Percentiles rank a stretch among this genome's conserved stretches.
Conservation (phyloP, 2,329 filamentous ascomycete species). For the Neoscytalidium dimidiatum region DNA sequence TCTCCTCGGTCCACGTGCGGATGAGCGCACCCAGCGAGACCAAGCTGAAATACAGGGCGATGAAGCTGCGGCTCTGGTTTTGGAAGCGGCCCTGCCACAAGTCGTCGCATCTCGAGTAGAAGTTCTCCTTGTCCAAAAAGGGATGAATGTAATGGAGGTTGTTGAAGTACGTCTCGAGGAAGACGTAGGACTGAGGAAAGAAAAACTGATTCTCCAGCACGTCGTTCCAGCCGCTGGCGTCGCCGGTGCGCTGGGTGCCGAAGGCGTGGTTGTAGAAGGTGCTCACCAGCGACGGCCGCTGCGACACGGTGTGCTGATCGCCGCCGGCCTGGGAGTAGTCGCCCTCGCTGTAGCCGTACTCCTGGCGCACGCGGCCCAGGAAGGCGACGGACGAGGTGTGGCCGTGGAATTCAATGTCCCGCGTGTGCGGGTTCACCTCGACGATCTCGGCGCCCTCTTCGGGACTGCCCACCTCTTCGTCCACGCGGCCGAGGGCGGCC, state of each 20-base stretch:
- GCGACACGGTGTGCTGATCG: constrained; percentile 24
- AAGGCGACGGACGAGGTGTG: constrained; percentile 50
- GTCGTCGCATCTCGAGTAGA: constrained; percentile 45
- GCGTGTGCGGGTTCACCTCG: constrained; percentile 44
- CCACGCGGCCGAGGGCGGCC: background rate
- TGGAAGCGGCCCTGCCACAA: constrained; percentile 42
- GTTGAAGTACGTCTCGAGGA: constrained; percentile 51
- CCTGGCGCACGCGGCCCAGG: constrained; percentile 44
- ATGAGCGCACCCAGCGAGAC: constrained; percentile 51
- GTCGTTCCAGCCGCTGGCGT: constrained; percentile 17
- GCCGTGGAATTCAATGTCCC: constrained; percentile 48
- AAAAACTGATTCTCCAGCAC: constrained; percentile 36
- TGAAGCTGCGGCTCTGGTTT: constrained; percentile 43
- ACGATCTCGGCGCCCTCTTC: constrained; percentile 48
- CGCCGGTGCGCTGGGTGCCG: constrained; percentile 25
- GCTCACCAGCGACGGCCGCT: constrained; percentile 45
- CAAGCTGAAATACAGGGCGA: constrained; percentile 51
- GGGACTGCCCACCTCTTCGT: constrained; percentile 31
- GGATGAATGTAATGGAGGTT: constrained; percentile 53
- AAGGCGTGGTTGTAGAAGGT: constrained; percentile 51
- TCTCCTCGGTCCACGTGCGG: constrained; percentile 46
- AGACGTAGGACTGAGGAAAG: constrained; percentile 47
- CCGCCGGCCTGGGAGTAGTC: background rate
- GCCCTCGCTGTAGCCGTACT: constrained; percentile 15
- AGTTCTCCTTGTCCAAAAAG: constrained; percentile 49